Evolutionary conservation across 78 protist species (phyloP).

Genomic region (Pigoraptor vietnamica): DNA sequence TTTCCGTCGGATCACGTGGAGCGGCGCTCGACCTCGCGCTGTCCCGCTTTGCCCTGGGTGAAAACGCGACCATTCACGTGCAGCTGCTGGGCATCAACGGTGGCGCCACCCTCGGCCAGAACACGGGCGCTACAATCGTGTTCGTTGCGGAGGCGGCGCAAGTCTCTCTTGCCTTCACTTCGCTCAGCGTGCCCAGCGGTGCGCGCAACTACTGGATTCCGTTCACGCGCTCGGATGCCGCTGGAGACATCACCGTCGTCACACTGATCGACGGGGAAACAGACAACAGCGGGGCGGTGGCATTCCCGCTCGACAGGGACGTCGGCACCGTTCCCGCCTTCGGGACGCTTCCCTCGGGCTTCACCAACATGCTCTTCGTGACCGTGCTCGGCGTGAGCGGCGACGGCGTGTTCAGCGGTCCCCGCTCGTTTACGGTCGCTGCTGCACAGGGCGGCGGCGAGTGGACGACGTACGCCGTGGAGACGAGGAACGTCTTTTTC

Average conservation of each 20-base stretch:
- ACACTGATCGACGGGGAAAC: neutral
- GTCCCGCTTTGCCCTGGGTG: neutral
- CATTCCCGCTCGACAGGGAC: too few relatives aligned
- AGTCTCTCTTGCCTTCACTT: neutral
- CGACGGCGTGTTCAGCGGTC: neutral
- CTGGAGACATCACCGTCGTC: neutral
- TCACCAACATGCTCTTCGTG: neutral
- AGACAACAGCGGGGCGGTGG: neutral
- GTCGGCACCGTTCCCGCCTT: too few relatives aligned
- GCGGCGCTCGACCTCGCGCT: neutral
- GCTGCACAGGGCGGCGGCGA: neutral
- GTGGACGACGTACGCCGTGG: neutral
- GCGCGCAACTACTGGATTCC: neutral
- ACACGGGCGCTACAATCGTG: too few relatives aligned
- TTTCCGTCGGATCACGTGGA: too few relatives aligned
- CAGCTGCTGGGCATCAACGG: neutral
- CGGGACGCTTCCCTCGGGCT: too few relatives aligned
- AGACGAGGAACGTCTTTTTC: neutral
- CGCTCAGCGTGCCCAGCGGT: neutral
- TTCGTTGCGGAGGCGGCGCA: too few relatives aligned
- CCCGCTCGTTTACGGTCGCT: neutral
- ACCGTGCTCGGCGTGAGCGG: neutral
- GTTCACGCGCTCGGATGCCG: neutral
- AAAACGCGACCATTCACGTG: neutral
- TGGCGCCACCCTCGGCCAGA: neutral